Evolutionary conservation across 1,139 yeast species (phyloP).

Genomic region (Lodderomyces orthopsilosis): DNA sequence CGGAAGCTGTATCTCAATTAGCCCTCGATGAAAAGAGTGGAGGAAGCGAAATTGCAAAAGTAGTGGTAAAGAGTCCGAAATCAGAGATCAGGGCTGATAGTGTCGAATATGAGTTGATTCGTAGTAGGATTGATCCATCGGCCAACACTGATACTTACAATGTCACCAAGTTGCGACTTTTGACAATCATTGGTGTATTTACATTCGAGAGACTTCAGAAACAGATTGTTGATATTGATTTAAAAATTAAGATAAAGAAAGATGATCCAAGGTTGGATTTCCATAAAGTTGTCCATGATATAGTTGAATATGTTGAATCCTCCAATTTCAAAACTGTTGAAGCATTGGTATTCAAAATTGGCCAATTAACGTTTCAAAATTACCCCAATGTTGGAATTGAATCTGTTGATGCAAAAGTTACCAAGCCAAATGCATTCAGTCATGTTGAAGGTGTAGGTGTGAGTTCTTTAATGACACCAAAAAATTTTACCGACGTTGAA

Average conservation of each 20-base stretch:
- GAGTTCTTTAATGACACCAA: slow-evolving; percentile 50
- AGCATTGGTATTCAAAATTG: slow-evolving; percentile 76
- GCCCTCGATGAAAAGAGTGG: slow-evolving; percentile 48
- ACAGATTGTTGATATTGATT: slow-evolving; percentile 66
- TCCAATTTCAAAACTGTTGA: slow-evolving; percentile 90
- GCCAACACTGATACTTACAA: slow-evolving; percentile 21
- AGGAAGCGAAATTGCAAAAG: slow-evolving; percentile 50
- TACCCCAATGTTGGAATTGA: slow-evolving; percentile 32
- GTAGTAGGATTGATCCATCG: slow-evolving; percentile 22
- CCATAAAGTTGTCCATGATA: slow-evolving; percentile 42
- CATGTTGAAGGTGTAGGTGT: slow-evolving; percentile 92
- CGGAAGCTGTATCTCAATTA: slow-evolving; percentile 47
- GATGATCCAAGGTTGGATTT: slow-evolving; percentile 33
- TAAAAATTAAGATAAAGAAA: slow-evolving; percentile 40
- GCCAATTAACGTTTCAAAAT: slow-evolving; percentile 55
- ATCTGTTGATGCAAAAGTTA: slow-evolving; percentile 55
- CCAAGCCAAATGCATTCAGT: slow-evolving; percentile 86
- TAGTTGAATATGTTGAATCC: slow-evolving; percentile 59
- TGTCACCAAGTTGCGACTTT: slow-evolving; percentile 54
- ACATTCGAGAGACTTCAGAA: slow-evolving; percentile 80
- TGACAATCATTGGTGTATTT: slow-evolving; percentile 86
- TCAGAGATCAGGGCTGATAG: slow-evolving; percentile 57
- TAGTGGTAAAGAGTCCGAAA: slow-evolving; percentile 47
- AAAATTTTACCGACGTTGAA: slow-evolving; percentile 27
- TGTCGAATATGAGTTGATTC: slow-evolving; percentile 35